Conservation (phyloP, 2,329 filamentous ascomycete genomes). For the Penicillium expansum region DNA sequence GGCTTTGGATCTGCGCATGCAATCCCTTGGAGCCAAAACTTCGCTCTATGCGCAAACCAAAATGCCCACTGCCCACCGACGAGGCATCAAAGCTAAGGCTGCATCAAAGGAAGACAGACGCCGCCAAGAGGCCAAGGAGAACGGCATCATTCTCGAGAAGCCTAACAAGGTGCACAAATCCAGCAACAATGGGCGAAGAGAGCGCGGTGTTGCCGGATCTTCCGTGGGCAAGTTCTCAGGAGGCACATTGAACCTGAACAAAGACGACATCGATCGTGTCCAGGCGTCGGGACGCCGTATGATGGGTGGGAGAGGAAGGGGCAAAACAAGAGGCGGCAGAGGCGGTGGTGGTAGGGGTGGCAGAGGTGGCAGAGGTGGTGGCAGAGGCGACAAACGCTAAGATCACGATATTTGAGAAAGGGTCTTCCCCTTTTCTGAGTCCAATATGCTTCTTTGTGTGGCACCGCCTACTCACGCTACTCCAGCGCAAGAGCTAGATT, state of each 20-base stretch:
- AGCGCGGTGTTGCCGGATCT: constrained; percentile 69
- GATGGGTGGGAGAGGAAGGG: constrained; percentile 21
- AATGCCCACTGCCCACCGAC: constrained; percentile 85
- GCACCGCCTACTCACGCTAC: background rate
- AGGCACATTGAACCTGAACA: constrained; percentile 75
- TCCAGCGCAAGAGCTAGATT: background rate
- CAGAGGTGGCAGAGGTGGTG: constrained; percentile 14
- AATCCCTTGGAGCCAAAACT: constrained; percentile 72
- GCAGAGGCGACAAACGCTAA: constrained; percentile 15
- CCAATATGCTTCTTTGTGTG: background rate
- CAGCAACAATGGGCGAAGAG: constrained; percentile 45
- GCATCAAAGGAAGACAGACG: constrained; percentile 65
- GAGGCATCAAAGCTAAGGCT: constrained; percentile 74
- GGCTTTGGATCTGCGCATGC: constrained; percentile 79
- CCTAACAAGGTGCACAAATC: constrained; percentile 37
- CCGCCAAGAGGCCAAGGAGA: constrained; percentile 78
- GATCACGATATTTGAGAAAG: background rate
- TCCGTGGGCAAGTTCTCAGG: constrained; percentile 76
- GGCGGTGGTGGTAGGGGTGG: constrained; percentile 14
- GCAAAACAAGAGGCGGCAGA: constrained; percentile 23
- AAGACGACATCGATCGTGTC: constrained; percentile 61
- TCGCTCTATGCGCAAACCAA: constrained; percentile 75
- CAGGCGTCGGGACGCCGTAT: constrained; percentile 14
- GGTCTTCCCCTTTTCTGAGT: background rate
- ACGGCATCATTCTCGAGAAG: constrained; percentile 80